phyloP scores from a whole-genome alignment of 495 filamentous ascomycete species.

The Hypomontagnella monticulosa region DNA sequence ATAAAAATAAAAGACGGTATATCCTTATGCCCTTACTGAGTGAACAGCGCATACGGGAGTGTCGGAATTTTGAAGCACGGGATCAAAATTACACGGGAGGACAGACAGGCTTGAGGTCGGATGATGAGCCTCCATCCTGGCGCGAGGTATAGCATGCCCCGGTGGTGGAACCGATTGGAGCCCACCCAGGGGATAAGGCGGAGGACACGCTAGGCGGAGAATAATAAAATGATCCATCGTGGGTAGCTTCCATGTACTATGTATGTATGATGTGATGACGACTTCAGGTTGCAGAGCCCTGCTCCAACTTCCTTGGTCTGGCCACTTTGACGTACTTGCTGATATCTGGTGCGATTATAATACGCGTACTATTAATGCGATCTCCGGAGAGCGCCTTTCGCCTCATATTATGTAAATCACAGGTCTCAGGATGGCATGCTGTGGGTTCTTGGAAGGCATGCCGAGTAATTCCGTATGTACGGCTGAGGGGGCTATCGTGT shows the following conservation, averaged over 20 bases:
- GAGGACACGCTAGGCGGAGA: constrained; percentile 21
- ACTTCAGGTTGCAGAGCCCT: constrained; percentile 29
- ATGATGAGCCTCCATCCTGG: constrained; percentile 33
- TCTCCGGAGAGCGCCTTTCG: not conserved
- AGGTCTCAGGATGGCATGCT: not conserved
- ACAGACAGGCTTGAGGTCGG: constrained; percentile 23
- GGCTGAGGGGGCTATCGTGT: not conserved
- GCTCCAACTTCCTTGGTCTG: constrained; percentile 18
- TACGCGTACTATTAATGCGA: constrained; percentile 7
- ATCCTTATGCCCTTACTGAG: not conserved
- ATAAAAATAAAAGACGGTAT: not conserved
- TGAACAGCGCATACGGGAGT: constrained; percentile 1
- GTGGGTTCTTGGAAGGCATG: not conserved
- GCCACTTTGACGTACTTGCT: constrained; percentile 14
- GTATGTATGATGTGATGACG: constrained; percentile 35
- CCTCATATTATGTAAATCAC: not conserved
- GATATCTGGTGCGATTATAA: constrained; percentile 15
- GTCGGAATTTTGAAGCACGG: constrained; percentile 14
- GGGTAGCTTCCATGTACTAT: not conserved
- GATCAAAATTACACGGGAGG: constrained; percentile 6
- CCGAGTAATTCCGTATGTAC: not conserved
- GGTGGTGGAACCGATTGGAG: constrained; percentile 42
- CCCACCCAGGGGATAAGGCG: constrained; percentile 36
- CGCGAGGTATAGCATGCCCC: constrained; percentile 22
- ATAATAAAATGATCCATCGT: constrained; percentile 12